Base-by-base conservation (phyloP, 257 asterid genomes). In the Rehmannia glutinosa region DNA sequence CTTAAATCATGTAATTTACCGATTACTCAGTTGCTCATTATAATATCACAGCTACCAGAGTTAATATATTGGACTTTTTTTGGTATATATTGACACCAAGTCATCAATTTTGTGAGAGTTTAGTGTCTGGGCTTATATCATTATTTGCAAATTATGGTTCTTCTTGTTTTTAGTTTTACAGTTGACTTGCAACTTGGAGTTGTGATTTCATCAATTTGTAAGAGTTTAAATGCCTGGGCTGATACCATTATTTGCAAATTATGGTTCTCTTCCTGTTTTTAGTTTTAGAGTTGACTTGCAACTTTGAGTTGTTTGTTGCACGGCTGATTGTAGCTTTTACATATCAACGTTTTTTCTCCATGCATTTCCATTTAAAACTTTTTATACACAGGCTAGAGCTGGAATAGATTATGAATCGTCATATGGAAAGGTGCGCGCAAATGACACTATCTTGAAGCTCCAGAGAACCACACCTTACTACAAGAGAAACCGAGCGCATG, bases 321-420 rank as follows among this genome's bases (percentile, higher is more conserved):
- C 25, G 52, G 49, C 20, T 25, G 30, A 64, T 41, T 71, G 39
- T 50, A 17, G 20, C 21, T 47, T 13, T 39, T 23, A 6, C 2
- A 2, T 30, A 64, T 58, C 32, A 24, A 10, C 52, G 35, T 57
- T 49, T 51, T 39, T 60, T 2, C 41, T 54, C 47, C 11, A 47
- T 15, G 25, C 20, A 27, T 63, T 5, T 41, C 25, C 27, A 9
- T 51, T n/a, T 66, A 54, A 74, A 63, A 51, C 39, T 71, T 41
- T 32, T 36, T 27, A 21, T 74, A 64, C 66, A 75, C 87, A 94
- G 99, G 97, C 98, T 50, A 89, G 97, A 84, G 98, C 98, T 62
- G 99, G 99, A 30, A 88, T 94, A 50, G 99, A 89, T 82, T 89
- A 94, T 57, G 99, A 94, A 72, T 94, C 98, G 62, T 94, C 99